These are phyloP conservation scores for Mucor irregularis DNA, from an alignment of 371 early-diverging fungal genomes.

Conservation along the genomic window DNA sequence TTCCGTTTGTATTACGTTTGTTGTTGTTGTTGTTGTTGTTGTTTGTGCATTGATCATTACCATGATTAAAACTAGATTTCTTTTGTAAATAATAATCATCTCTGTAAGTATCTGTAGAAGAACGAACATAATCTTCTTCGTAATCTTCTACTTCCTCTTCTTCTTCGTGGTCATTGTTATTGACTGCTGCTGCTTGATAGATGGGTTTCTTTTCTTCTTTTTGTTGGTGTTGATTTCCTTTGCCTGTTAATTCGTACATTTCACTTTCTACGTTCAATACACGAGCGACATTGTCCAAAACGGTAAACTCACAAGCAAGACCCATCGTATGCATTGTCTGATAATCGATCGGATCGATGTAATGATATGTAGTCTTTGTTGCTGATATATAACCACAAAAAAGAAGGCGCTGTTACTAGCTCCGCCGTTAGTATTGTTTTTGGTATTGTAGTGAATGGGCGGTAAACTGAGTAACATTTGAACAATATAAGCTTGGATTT, in stretches of 20 bases:
- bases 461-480: slow-evolving; percentile 27
- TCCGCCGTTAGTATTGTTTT: no score
- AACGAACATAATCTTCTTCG: neutral
- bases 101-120: neutral
- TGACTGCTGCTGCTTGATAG: neutral
- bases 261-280: slow-evolving; percentile 32
- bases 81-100: neutral
- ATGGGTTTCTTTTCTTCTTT: no score
- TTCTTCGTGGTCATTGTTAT: no score
- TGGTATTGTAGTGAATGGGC: no score
- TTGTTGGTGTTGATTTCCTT: neutral
- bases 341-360: neutral
- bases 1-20: slow-evolving; percentile 1
- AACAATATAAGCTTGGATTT: slow-evolving; percentile 34
- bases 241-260: slow-evolving; percentile 15
- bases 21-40: neutral
- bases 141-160: neutral
- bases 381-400: neutral
- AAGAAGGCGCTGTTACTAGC: no score
- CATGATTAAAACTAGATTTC: neutral
- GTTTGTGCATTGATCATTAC: slow-evolving; percentile 12
- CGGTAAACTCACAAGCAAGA: slow-evolving; percentile 19
- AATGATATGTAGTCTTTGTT: neutral
- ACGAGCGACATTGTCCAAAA: slow-evolving; percentile 37
- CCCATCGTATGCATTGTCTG: slow-evolving; percentile 29